Conservation (phyloP, 306 rosid genomes). For the Acacia confusa region DNA sequence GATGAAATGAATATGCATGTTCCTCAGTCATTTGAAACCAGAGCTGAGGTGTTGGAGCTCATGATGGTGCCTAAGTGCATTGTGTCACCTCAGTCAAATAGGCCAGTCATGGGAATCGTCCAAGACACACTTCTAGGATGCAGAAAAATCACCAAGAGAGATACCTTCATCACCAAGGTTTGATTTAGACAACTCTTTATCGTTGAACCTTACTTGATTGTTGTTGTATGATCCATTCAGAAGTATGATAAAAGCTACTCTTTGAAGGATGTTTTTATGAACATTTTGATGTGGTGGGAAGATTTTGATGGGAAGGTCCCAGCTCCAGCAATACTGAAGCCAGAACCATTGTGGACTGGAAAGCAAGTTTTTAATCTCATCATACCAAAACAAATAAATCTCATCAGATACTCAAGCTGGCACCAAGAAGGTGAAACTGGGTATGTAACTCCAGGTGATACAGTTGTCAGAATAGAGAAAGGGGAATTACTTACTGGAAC, state of each 20-base stretch:
- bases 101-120: slow-evolving; percentile 99
- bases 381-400: slow-evolving; percentile 91
- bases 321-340: slow-evolving; percentile 90
- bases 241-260: slow-evolving; percentile 30
- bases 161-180: slow-evolving; percentile 92
- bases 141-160: slow-evolving; percentile 95
- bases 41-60: slow-evolving; percentile 98
- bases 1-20: slow-evolving; percentile 99
- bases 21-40: slow-evolving; percentile 98
- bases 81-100: slow-evolving; percentile 93
- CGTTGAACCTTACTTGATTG: background rate
- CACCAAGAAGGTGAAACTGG: slow-evolving; percentile 81
- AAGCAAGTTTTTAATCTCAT: slow-evolving; percentile 97
- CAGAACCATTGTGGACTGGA: slow-evolving; percentile 98
- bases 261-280: slow-evolving; percentile 95
- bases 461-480: slow-evolving; percentile 88
- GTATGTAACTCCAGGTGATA: slow-evolving; percentile 89
- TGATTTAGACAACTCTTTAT: slow-evolving; percentile 18
- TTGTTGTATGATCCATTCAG: slow-evolving; percentile 20
- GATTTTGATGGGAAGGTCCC: slow-evolving; percentile 98
- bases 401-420: slow-evolving; percentile 88
- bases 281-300: slow-evolving; percentile 99
- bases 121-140: slow-evolving; percentile 94
- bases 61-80: slow-evolving; percentile 99
- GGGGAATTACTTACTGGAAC: slow-evolving; percentile 95